phyloP scores from a whole-genome alignment of 1,284 basidiomycete species.

The Ceratobasidium papillatum region DNA sequence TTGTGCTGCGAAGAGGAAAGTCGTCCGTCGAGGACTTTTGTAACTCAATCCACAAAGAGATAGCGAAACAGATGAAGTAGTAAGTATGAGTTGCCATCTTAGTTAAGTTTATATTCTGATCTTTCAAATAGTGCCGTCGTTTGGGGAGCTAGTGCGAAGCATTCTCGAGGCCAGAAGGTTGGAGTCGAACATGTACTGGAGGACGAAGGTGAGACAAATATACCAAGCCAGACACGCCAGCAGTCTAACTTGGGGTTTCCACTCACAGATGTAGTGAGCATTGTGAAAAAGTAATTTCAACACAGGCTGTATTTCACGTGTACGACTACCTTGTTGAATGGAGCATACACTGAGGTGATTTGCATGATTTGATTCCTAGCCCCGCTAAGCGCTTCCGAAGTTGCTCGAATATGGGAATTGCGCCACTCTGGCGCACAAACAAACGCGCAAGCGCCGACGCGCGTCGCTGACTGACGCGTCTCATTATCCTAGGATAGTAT shows the following conservation, averaged over 20 bases:
- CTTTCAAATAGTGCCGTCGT: constrained; percentile 74
- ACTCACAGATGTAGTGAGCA: constrained; percentile 71
- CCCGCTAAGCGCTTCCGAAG: constrained; percentile 19
- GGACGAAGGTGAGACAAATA: constrained; percentile 76
- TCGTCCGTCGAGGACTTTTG: constrained; percentile 90
- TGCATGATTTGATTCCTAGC: not conserved
- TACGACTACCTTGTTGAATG: not conserved
- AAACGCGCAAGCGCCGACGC: constrained; percentile 36
- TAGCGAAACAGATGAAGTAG: constrained; percentile 93
- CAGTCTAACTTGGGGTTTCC: not conserved
- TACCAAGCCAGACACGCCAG: constrained; percentile 44
- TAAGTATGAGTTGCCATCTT: constrained; percentile 53
- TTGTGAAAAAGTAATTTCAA: constrained; percentile 73
- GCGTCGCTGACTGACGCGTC: constrained; percentile 39
- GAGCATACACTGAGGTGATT: constrained; percentile 2
- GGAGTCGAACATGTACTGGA: constrained; percentile 89
- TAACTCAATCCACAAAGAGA: constrained; percentile 88
- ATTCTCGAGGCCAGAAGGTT: constrained; percentile 95
- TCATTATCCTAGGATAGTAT: not conserved
- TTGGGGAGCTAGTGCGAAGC: constrained; percentile 95
- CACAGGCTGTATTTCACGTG: not conserved
- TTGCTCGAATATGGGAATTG: constrained; percentile 32
- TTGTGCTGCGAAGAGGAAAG: constrained; percentile 71
- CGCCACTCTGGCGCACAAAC: constrained; percentile 4
- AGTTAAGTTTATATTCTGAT: constrained; percentile 30